Evolutionary conservation across 768 basidiomycete species (phyloP), one percentile per base, ranked within the genome.

Genomic region (Mycena belliarum): DNA sequence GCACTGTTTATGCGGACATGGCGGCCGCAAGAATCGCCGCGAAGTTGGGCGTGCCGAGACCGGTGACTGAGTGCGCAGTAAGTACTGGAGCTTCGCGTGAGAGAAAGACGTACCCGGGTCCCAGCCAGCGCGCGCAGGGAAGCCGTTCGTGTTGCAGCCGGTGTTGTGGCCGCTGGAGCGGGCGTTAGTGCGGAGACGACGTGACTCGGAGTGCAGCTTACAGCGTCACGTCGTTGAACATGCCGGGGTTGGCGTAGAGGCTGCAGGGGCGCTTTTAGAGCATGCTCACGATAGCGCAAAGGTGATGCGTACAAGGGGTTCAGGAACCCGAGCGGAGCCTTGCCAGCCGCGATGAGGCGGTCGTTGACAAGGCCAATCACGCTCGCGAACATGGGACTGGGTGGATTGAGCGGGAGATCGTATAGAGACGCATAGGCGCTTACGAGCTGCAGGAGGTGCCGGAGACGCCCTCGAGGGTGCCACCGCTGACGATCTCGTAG

Each of bases 331-430:
- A 83, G 68, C 2, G 77, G 29, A 3, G 66, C 38, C 55, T 72
- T 72, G 0, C 73, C 72, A 0, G 66, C 70, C 1, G 63, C 69
- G 16, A 79, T 51, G n/a, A 77, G 74, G 0, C 72, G 71, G 46
- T 83, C 80, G 41, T 83, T 82, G 37, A 84, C 63, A 62, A 83
- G 73, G 0, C 78, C 68, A 28, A 83, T 68, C 49, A 83, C 68
- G 43, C 73, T 73, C 0, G 81, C 76, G 54, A 85, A 79, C 2
- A 77, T 73, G 2, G 59, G 59, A 26, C 49, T 52, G 79, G 78
- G 15, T 72, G 5, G 5, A 2, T 2, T 10, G 11, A 12, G 23
- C 4, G 14, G 18, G 15, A 3, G 0, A 14, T 12, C 10, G 14
- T 29, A 28, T 14, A n/a, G 29, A n/a, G n/a, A n/a, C n/a, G n/a